A percentile compares a stretch with the other conserved stretches of the same genome.
Evolutionary conservation across 305 asterid genomes (phyloP).

Genomic region (Fraxinus latifolia): DNA sequence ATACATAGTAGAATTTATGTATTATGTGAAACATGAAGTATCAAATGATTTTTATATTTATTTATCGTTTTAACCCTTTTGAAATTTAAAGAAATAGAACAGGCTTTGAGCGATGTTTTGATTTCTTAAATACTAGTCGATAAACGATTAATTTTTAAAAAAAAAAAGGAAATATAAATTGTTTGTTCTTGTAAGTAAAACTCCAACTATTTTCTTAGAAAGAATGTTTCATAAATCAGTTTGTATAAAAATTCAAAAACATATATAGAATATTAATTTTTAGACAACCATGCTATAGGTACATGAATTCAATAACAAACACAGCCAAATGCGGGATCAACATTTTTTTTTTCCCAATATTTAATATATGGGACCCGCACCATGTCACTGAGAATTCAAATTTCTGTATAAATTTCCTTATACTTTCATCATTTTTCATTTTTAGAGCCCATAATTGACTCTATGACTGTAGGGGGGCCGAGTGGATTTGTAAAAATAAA

Average conservation of each 20-base stretch:
- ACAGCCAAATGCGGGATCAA: too few species aligned
- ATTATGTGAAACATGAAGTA: background rate
- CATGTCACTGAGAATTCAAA: too few species aligned
- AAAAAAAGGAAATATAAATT: background rate
- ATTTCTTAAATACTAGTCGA: background rate
- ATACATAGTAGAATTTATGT: background rate
- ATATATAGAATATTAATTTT: too few species aligned
- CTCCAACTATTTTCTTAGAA: background rate
- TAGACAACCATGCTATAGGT: too few species aligned
- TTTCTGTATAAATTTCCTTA: too few species aligned
- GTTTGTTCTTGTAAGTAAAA: background rate
- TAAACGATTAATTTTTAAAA: background rate
- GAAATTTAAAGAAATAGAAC: background rate
- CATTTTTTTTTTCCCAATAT: too few species aligned
- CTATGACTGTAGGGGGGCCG: too few species aligned
- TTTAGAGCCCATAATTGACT: background rate
- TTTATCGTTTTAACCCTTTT: background rate
- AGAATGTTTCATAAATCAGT: background rate
- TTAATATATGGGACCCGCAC: too few species aligned
- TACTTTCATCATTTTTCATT: too few species aligned
- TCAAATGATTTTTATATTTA: background rate
- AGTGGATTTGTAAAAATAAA: too few species aligned
- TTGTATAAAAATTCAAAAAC: background rate
- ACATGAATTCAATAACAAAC: too few species aligned
- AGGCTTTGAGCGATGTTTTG: background rate